Base-by-base conservation (phyloP, 257 asterid species). In the Parsonsia alboflavescens region DNA sequence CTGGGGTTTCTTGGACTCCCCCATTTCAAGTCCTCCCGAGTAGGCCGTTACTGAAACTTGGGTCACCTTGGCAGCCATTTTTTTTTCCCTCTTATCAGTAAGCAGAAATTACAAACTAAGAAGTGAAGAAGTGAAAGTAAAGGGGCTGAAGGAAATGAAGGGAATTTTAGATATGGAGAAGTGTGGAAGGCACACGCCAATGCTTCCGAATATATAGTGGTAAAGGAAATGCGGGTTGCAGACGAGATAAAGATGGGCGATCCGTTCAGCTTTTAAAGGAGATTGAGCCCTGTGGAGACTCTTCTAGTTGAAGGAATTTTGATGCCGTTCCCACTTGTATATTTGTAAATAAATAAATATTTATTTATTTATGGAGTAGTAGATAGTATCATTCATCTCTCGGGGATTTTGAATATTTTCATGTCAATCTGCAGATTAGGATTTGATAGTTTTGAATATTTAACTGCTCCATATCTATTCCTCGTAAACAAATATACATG, bases 141-240 rank as follows among this genome's bases (percentile, higher is more conserved):
- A 44, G 61, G 50, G 6, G 42, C 42, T 6, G 41, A 69, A 46
- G n/a, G 70, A 48, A 22, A 17, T 42, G 4, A 9, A 45, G 46
- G 10, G 10, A 46, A 9, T 11, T 21, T 52, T 71, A 65, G 77
- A 67, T 73, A n/a, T 11, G 66, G 36, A n/a, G 19, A 48, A 84
- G 88, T 89, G 87, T 84, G 89, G 85, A 75, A 69, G 67, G 70
- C 92, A 87, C 89, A 84, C 88, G 90, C 88, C 83, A 8, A 53
- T 63, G 58, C 54, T 33, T 28, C 46, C 33, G 10, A 45, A 72
- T 85, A 75, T 85, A 88, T 84, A 85, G 80, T 45, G 1, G 39
- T 33, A 33, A 33, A 33, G 39, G 2, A 33, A 33, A 33, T 24
- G 41, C 24, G n/a, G n/a, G n/a, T n/a, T n/a, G n/a, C n/a, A n/a